Evolutionary conservation across 1,139 yeast species (phyloP).

Genomic region (Pichia sp.): DNA sequence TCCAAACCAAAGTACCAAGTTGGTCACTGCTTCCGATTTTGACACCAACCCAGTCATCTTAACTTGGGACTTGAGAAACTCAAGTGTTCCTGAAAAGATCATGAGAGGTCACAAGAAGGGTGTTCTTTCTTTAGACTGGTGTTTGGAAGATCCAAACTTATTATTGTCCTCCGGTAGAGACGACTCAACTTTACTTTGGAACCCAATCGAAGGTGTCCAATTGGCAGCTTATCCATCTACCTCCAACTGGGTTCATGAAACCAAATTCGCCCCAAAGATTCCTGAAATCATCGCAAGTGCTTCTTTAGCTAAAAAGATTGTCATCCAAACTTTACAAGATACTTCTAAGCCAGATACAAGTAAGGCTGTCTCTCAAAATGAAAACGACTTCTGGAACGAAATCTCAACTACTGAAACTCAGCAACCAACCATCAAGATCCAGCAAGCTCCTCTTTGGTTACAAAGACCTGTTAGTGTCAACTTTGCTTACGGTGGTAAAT

Average conservation of each 20-base stretch:
- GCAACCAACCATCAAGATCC: slow-evolving; percentile 62
- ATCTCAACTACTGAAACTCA: slow-evolving; percentile 73
- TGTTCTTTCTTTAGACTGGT: slow-evolving; percentile 91
- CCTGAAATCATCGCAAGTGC: slow-evolving; percentile 95
- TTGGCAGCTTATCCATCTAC: slow-evolving; percentile 90
- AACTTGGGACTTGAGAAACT: slow-evolving; percentile 93
- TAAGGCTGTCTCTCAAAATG: slow-evolving; percentile 42
- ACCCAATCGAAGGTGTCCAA: slow-evolving; percentile 67
- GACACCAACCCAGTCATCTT: slow-evolving; percentile 80
- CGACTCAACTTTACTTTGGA: slow-evolving; percentile 86
- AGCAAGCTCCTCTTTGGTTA: slow-evolving; percentile 92
- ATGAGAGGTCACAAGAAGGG: slow-evolving; percentile 87
- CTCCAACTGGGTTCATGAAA: slow-evolving; percentile 91
- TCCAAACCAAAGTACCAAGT: slow-evolving; percentile 93
- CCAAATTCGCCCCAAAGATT: slow-evolving; percentile 80
- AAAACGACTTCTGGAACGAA: slow-evolving; percentile 86
- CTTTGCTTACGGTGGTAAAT: slow-evolving; percentile 94
- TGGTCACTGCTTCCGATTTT: slow-evolving; percentile 83
- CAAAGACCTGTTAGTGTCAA: slow-evolving; percentile 70
- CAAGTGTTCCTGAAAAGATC: slow-evolving; percentile 80
- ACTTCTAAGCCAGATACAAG: slow-evolving; percentile 55
- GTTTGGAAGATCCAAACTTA: slow-evolving; percentile 73
- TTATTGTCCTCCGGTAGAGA: slow-evolving; percentile 91
- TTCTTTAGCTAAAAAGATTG: slow-evolving; percentile 85
- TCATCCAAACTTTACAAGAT: slow-evolving; percentile 86